A percentile compares a stretch with the other conserved stretches of the same genome.
phyloP scores from a whole-genome alignment of 192 early-diverging fungal genomes.

The Lunasporangiospora selenospora region DNA sequence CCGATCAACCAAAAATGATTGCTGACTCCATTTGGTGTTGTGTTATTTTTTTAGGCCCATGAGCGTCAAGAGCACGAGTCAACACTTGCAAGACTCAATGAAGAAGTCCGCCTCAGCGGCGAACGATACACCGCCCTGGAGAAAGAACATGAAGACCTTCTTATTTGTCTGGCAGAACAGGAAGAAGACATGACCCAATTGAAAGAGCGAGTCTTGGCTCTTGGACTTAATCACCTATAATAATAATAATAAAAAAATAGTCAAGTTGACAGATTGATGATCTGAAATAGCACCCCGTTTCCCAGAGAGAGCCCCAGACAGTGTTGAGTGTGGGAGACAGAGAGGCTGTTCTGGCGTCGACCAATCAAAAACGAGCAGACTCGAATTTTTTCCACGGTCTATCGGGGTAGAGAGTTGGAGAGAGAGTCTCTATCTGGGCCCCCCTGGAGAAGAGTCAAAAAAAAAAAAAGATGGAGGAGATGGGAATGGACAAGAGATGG shows the following conservation, averaged over 20 bases:
- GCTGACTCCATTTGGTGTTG: conserved; percentile 10
- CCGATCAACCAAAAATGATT: neutral
- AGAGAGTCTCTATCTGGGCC: neutral
- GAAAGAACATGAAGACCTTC: conserved; percentile 85
- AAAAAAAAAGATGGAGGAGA: neutral
- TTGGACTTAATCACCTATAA: conserved; percentile 5
- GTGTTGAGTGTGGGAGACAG: neutral
- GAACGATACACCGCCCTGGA: conserved; percentile 51
- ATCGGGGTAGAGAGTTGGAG: neutral
- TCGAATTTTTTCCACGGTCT: conserved; percentile 22
- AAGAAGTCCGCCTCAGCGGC: conserved; percentile 9
- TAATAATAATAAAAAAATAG: neutral
- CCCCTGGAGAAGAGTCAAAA: neutral
- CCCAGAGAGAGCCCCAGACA: too few species aligned
- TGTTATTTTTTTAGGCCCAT: too few species aligned
- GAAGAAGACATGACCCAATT: conserved; percentile 57
- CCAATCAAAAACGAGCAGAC: conserved; percentile 13
- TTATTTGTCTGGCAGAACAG: conserved; percentile 86
- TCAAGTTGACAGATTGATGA: too few species aligned
- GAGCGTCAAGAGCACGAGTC: conserved; percentile 19
- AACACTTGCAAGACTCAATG: conserved; percentile 1
- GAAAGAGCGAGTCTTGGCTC: conserved; percentile 14
- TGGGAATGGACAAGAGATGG: neutral
- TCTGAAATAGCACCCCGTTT: too few species aligned
- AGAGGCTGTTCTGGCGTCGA: neutral